Evolutionary conservation across 2,329 filamentous ascomycete species (phyloP), one percentile per base, ranked within the genome.

Genomic region (Pseudogymnoascus destructans): DNA sequence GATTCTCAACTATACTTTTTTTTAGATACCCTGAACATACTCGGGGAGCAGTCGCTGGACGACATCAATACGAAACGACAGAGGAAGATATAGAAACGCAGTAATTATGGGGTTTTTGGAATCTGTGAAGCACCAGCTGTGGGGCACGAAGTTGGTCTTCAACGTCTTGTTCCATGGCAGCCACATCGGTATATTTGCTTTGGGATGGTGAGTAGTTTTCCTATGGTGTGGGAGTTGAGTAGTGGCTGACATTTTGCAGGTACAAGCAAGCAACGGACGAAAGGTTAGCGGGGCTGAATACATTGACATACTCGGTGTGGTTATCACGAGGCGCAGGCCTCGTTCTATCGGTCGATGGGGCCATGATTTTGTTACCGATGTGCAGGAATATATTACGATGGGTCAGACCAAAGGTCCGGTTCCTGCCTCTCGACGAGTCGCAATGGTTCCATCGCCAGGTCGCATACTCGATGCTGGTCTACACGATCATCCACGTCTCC

Each of bases 381-480:
- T 98, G 92, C 76, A 81, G 93, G 65, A 97, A 92, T 60, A 75
- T 97, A 30, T 80, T 98, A 69, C 82, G 89, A 70, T 86, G 82
- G 69, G 72, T 97, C 59, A 82, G 93, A 63, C 93, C 93, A 23
- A 95, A 95, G 75, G 73, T 95, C 63, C 81, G 83, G 71, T 95
- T 87, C 75, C 70, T 97, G 10, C 93, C 93, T 4, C 79, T 98
- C n/a, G 93, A 98, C 68, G 93, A 98, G 74, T 95, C 90, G 60
- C 80, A 91, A 64, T 98, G 90, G 90, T 95, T 98, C 72, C 93
- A 98, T 75, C 81, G 92, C 63, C 93, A 98, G 72, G 80, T 95
- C 42, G 92, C 93, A 15, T 98, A 98, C 70, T 78, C 89, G 1
- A 76, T 97, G 74, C 77, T 97, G 2, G 69, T 95, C 58, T 98